Conservation (phyloP, 1,284 basidiomycete species). For the Volvariella surrecta region DNA sequence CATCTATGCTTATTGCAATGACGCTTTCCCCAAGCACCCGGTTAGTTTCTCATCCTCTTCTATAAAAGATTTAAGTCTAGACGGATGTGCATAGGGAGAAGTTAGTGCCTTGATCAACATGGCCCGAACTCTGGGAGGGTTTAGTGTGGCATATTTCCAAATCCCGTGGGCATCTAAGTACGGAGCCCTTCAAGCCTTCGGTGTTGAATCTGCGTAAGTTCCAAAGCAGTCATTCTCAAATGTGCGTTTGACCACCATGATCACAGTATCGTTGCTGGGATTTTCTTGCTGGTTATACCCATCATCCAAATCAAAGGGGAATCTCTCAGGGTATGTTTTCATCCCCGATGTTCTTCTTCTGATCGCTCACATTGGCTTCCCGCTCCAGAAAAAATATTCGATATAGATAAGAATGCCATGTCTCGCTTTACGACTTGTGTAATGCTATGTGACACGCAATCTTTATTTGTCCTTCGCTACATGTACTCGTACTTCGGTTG, state of each 20-base stretch:
- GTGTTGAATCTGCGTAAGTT: neutral
- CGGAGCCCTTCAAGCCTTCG: neutral
- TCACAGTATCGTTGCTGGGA: constrained; percentile 35
- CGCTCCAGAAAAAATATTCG: too few relatives aligned
- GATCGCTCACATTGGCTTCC: neutral
- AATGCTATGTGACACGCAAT: too few relatives aligned
- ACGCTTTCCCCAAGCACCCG: constrained; percentile 34
- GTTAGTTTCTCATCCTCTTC: constrained; percentile 13
- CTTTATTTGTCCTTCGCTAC: too few relatives aligned
- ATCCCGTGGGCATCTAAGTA: constrained; percentile 42
- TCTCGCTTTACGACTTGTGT: too few relatives aligned
- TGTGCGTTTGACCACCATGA: too few relatives aligned
- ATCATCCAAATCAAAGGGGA: constrained; percentile 39
- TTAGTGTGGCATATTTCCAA: constrained; percentile 58
- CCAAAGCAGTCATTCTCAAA: too few relatives aligned
- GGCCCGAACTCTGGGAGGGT: constrained; percentile 48
- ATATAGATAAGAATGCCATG: too few relatives aligned
- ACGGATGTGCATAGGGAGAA: constrained; percentile 41
- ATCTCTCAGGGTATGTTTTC: constrained; percentile 29
- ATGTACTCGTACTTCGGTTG: too few relatives aligned
- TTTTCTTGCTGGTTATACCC: constrained; percentile 47
- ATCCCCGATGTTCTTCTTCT: neutral
- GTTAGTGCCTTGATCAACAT: constrained; percentile 53
- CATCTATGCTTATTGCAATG: constrained; percentile 42
- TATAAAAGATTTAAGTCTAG: neutral